Evolutionary conservation across 371 early-diverging fungal genomes (phyloP).

Genomic region (Blyttiomyces sp.): DNA sequence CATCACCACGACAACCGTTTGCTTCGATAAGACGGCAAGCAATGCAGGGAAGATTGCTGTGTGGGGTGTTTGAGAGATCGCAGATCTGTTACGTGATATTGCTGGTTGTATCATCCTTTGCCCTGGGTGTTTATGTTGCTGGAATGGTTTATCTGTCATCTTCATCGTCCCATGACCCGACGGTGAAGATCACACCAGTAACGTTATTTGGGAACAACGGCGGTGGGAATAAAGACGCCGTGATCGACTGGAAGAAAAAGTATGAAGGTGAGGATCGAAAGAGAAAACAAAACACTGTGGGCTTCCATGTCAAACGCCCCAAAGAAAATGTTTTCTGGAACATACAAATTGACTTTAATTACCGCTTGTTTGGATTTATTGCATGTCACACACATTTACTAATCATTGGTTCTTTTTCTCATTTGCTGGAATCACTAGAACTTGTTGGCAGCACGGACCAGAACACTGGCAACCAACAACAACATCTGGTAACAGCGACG

Average conservation of each 20-base stretch:
- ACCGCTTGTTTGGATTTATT: not conserved
- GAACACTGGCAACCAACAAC: not conserved
- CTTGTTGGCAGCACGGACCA: not conserved
- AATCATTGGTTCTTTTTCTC: not conserved
- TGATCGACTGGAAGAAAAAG: conserved; percentile 19
- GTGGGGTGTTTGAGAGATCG: not conserved
- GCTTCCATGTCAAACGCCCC: no score
- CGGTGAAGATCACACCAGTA: not conserved
- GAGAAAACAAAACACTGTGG: not conserved
- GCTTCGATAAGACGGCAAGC: no score
- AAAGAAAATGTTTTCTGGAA: no score
- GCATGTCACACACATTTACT: not conserved
- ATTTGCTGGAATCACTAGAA: not conserved
- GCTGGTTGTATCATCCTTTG: conserved; percentile 2
- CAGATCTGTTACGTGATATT: not conserved
- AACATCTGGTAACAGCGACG: not conserved
- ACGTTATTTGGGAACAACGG: not conserved
- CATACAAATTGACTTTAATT: not conserved
- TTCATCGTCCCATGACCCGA: not conserved
- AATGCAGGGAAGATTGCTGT: no score
- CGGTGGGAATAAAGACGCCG: not conserved
- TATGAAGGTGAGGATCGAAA: conserved; percentile 10
- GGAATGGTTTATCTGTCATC: not conserved
- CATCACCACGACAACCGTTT: no score
- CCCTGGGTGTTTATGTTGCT: not conserved